Conservation (phyloP, 2,329 filamentous ascomycete species). For the Pseudogymnoascus sp. region DNA sequence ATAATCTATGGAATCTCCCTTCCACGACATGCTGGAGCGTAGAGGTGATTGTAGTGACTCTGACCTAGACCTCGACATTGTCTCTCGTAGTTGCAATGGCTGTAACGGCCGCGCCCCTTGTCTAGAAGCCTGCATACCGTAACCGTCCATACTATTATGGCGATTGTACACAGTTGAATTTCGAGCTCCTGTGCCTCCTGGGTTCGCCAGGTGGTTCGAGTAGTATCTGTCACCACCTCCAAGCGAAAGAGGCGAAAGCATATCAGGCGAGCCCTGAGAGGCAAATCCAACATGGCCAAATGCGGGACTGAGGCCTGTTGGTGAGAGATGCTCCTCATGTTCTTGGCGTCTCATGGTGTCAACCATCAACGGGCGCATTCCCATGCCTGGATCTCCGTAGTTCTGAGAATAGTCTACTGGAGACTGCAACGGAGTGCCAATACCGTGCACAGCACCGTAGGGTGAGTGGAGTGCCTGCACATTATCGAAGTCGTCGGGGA, state of each 20-base stretch:
- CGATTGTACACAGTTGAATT: slow-evolving; percentile 49
- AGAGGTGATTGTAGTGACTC: slow-evolving; percentile 55
- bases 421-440: slow-evolving; percentile 31
- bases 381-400: slow-evolving; percentile 52
- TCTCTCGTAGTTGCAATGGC: slow-evolving; percentile 53
- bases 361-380: slow-evolving; percentile 58
- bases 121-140: slow-evolving; percentile 42
- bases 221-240: slow-evolving; percentile 52
- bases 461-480: slow-evolving; percentile 62
- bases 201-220: slow-evolving; percentile 41
- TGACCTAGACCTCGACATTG: slow-evolving; percentile 50
- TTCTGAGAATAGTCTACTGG: slow-evolving; percentile 35
- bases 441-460: slow-evolving; percentile 42
- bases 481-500: slow-evolving; percentile 66
- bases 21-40: slow-evolving; percentile 57
- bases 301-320: slow-evolving; percentile 59
- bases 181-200: slow-evolving; percentile 43
- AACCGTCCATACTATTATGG: slow-evolving; percentile 42
- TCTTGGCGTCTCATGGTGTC: slow-evolving; percentile 56
- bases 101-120: slow-evolving; percentile 48
- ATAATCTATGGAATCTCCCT: slow-evolving; percentile 54
- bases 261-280: slow-evolving; percentile 45
- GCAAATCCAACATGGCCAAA: slow-evolving; percentile 63
- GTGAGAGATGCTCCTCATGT: slow-evolving; percentile 60
- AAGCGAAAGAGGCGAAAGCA: slow-evolving; percentile 53